Base-by-base conservation (phyloP, 169 alveolate species). In the Plasmodium berghei region DNA sequence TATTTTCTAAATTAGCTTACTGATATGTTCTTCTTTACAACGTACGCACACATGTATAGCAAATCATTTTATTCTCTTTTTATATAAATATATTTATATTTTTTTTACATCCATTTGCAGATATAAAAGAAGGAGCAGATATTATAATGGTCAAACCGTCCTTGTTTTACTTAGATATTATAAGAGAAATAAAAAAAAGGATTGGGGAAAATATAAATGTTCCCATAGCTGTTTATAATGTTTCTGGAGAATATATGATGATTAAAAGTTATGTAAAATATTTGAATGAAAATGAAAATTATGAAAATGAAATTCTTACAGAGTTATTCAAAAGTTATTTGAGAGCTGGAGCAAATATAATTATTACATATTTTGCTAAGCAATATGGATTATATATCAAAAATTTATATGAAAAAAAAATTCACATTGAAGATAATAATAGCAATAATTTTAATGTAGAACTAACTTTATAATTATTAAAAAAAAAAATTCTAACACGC, bases 261-360 rank as follows among this genome's bases (percentile, higher is more conserved):
- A 80, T 93, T 54, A 93, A 93, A 64, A 92, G 90, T 45, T 93
- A 90, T 46, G 88, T 73, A 55, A 90, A 89, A 48, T 71, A 46
- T 49, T 61, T 83, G 63, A 66, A 83, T 66, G 83, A 69, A 67
- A 34, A 67, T 71, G 45, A 67, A 83, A 83, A 83, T 67, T 83
- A 94, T 61, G 95, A 94, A 89, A 96, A 96, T 72, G 94, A 90
- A 71, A 93, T 93, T 34, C 96, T 96, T 9, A 73, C 96, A 34
- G 98, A 96, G 72, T 61, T 93, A 28, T 86, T 97, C 64, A 93
- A 94, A 59, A 73, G 97, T 6, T 94, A 95, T 87, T 52, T 92
- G 72, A 94, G 99, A 77, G 96, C 98, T 4, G 99, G 99, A 9
- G 95, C 97, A 46, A 96, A 94, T 87, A 89, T 96, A 6, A 93